phyloP scores from a whole-genome alignment of 352 stramenopile species.

The Phytopythium ostracodes region DNA sequence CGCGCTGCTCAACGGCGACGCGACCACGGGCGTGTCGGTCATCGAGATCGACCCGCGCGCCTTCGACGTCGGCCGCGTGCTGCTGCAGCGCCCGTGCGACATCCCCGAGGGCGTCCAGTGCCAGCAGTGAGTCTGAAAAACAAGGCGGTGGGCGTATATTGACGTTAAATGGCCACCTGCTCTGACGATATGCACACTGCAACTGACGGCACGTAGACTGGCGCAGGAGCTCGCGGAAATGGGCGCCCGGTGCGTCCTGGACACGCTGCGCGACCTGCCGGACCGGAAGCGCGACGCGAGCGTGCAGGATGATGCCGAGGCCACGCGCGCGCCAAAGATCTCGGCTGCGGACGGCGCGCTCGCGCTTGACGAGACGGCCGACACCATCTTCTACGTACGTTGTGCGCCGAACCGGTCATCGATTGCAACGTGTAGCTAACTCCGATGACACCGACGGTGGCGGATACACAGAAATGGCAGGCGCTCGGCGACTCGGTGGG shows the following conservation, averaged over 20 bases:
- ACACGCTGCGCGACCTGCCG: constrained; percentile 51
- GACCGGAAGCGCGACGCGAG: constrained; percentile 37
- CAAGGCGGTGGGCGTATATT: background rate
- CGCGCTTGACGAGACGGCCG: constrained; percentile 39
- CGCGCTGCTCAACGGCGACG: constrained; percentile 76
- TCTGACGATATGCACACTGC: background rate
- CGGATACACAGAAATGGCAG: constrained; percentile 53
- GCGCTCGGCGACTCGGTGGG: constrained; percentile 73
- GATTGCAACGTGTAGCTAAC: no score
- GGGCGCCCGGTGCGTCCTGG: constrained; percentile 64
- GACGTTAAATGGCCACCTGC: background rate
- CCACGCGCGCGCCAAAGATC: constrained; percentile 71
- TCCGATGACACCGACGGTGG: background rate
- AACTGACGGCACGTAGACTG: constrained; percentile 24
- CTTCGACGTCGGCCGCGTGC: constrained; percentile 79
- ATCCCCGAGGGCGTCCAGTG: constrained; percentile 55
- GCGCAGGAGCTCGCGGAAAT: constrained; percentile 41
- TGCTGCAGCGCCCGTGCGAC: constrained; percentile 43
- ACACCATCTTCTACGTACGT: constrained; percentile 55
- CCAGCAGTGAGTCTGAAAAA: constrained; percentile 22
- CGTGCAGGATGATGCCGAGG: constrained; percentile 48
- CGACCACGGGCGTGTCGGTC: constrained; percentile 71
- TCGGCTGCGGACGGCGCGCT: constrained; percentile 53
- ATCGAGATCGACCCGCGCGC: constrained; percentile 84
- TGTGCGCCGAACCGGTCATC: no score